Percentiles rank a stretch among this genome's conserved stretches.
Evolutionary conservation across 768 basidiomycete genomes (phyloP).

Genomic region (Harrya chromipes): DNA sequence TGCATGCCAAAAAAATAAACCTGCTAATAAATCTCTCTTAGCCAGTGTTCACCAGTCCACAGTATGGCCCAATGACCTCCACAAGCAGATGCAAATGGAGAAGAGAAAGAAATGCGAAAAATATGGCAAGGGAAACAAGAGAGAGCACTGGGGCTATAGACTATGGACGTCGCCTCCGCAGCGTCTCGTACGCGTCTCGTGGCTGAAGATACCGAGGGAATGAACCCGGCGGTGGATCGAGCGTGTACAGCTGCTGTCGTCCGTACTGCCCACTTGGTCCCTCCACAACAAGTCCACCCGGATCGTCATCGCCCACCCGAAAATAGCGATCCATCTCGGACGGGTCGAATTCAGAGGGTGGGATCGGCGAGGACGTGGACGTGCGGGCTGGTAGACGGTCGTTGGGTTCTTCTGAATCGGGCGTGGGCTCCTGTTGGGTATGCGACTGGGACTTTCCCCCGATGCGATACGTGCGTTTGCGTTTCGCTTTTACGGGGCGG

Average conservation of each 20-base stretch:
- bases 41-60: too few species aligned
- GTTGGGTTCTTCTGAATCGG: slow-evolving; percentile 1
- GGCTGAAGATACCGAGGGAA: background rate
- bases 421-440: background rate
- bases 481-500: slow-evolving; percentile 64
- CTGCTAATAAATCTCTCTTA: too few species aligned
- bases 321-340: slow-evolving; percentile 79
- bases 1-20: too few species aligned
- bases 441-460: slow-evolving; percentile 32
- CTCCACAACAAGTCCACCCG: background rate
- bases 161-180: slow-evolving; percentile 11
- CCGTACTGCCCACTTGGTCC: background rate
- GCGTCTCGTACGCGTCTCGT: slow-evolving; percentile 5
- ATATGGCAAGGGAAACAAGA: background rate
- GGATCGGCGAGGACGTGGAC: slow-evolving; percentile 33
- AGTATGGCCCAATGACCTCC: background rate
- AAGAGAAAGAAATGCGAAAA: background rate
- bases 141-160: too few species aligned
- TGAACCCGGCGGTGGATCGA: background rate
- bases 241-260: background rate
- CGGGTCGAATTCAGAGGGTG: slow-evolving; percentile 58
- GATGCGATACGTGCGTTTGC: slow-evolving; percentile 71
- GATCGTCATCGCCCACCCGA: slow-evolving; percentile 35
- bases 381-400: slow-evolving; percentile 6
- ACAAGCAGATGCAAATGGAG: background rate